These are phyloP conservation scores for Nyssa sinensis DNA, from an alignment of 148 eudicot genomes.

Conservation along the genomic window DNA sequence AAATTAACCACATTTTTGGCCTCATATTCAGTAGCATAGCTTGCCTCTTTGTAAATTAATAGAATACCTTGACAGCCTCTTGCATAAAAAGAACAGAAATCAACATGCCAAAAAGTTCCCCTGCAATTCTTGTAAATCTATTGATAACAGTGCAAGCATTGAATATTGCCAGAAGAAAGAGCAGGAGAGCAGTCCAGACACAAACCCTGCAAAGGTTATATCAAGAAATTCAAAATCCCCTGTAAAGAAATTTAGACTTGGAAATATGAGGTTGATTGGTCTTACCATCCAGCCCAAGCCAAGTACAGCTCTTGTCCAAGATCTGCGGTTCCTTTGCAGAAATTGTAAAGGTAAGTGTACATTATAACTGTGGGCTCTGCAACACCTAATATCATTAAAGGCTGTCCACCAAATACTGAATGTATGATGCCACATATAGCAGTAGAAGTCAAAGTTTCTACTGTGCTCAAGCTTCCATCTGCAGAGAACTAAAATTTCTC, in stretches of 20 bases:
- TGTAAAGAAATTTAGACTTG: background rate
- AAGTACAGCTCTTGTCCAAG: conserved; percentile 10
- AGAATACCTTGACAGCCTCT: conserved; percentile 27
- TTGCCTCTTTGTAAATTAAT: background rate
- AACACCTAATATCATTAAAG: conserved; percentile 21
- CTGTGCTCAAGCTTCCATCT: conserved; percentile 23
- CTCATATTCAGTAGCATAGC: background rate
- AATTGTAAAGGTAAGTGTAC: conserved; percentile 16
- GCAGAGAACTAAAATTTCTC: background rate
- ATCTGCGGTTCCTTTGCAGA: conserved; percentile 11
- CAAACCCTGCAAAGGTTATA: conserved; percentile 21
- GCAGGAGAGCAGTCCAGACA: conserved; percentile 23
- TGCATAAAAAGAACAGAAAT: conserved; percentile 26
- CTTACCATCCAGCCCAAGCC: conserved; percentile 26
- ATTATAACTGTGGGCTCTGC: conserved; percentile 22
- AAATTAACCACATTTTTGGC: background rate
- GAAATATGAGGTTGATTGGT: background rate
- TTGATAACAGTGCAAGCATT: conserved; percentile 22
- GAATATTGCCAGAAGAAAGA: conserved; percentile 21
- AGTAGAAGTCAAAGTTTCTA: conserved; percentile 22
- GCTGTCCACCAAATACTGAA: conserved; percentile 22
- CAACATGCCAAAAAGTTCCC: conserved; percentile 25
- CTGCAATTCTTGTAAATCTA: conserved; percentile 29
- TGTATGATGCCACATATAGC: conserved; percentile 22
- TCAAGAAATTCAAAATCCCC: background rate